Evolutionary conservation across 106 monocot species (phyloP).

Genomic region (Allium sativum): DNA sequence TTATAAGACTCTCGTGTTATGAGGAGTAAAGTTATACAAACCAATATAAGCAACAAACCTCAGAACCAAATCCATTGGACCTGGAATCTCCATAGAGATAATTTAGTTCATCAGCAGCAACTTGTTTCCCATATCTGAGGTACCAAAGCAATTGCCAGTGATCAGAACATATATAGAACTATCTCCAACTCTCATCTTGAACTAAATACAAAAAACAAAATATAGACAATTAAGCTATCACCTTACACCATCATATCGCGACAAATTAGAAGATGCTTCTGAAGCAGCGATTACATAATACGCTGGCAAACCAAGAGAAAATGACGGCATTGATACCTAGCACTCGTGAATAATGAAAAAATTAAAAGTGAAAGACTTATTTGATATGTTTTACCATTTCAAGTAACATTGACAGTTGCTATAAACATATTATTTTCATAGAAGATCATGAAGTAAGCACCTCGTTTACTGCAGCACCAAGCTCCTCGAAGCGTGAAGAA

Average conservation of each 20-base stretch:
- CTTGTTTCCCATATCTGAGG: slow-evolving; percentile 76
- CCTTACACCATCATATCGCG: slow-evolving; percentile 98
- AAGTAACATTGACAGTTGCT: no score
- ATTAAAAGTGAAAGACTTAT: slow-evolving; percentile 1
- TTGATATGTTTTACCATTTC: no score
- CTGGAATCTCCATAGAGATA: slow-evolving; percentile 75
- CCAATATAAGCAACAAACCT: slow-evolving; percentile 26
- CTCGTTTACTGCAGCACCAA: slow-evolving; percentile 68
- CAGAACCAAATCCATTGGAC: slow-evolving; percentile 71
- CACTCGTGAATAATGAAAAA: slow-evolving; percentile 8
- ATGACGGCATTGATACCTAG: slow-evolving; percentile 88
- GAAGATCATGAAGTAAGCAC: slow-evolving; percentile 14
- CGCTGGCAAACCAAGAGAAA: slow-evolving; percentile 90
- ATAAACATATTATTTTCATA: no score
- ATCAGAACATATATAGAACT: background rate
- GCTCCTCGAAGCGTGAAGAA: slow-evolving; percentile 67
- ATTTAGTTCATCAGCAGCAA: slow-evolving; percentile 53
- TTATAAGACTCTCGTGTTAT: no score
- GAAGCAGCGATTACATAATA: slow-evolving; percentile 94
- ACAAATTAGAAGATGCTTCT: slow-evolving; percentile 95
- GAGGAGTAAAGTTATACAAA: no score
- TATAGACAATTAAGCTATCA: slow-evolving; percentile 16
- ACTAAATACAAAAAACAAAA: background rate
- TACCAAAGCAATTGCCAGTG: background rate
- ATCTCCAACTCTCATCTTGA: background rate